phyloP scores from a whole-genome alignment of 306 rosid genomes.

The Sicyos baderoa region DNA sequence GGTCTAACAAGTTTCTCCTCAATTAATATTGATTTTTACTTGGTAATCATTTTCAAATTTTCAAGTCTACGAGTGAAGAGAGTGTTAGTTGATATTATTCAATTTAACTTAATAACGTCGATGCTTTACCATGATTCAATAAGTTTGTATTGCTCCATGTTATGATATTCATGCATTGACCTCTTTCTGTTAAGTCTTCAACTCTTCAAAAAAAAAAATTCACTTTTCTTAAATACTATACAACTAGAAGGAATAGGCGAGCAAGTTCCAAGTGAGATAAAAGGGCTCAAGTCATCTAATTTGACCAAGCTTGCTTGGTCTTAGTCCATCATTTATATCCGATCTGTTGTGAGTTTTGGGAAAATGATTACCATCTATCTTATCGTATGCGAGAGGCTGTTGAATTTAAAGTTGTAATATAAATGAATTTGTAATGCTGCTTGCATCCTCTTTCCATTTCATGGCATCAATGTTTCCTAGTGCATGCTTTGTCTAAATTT shows the following conservation, averaged over 20 bases:
- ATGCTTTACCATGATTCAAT: no score
- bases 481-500: constrained; percentile 17
- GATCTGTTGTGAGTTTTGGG: not conserved
- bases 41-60: no score
- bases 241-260: not conserved
- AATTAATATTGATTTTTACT: no score
- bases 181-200: not conserved
- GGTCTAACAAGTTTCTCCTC: no score
- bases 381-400: not conserved
- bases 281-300: not conserved
- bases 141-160: not conserved
- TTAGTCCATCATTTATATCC: not conserved
- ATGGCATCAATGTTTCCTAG: not conserved
- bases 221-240: not conserved
- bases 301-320: constrained; percentile 2
- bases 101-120: no score
- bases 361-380: not conserved
- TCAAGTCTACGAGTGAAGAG: no score
- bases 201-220: no score
- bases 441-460: not conserved
- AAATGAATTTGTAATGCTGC: not conserved
- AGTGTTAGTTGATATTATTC: no score
- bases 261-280: not conserved
- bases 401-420: not conserved
- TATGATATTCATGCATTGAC: not conserved